Conservation (phyloP, 371 early-diverging fungal species). For the Rhizopus microsporus region DNA sequence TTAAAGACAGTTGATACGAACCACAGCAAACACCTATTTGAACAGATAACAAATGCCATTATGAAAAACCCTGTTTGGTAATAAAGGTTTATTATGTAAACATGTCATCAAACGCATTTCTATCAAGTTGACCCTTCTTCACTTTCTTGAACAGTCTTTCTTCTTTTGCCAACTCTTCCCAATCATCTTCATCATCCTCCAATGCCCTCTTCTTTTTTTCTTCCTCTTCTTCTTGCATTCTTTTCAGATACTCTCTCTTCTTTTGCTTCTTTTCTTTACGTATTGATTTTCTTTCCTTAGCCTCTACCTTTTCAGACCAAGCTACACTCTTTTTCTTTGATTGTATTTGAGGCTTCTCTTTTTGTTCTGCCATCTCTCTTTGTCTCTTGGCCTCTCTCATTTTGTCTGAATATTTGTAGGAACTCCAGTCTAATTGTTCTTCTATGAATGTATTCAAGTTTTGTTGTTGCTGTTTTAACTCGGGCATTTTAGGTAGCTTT, state of each 20-base stretch:
- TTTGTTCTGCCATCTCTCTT: constrained; percentile 55
- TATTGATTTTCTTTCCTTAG: constrained; percentile 63
- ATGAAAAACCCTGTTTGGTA: constrained; percentile 45
- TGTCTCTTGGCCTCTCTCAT: constrained; percentile 77
- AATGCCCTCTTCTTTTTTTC: constrained; percentile 45
- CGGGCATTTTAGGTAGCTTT: constrained; percentile 91
- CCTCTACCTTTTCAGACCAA: constrained; percentile 77
- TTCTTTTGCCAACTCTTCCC: constrained; percentile 50
- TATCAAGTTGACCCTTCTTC: constrained; percentile 49
- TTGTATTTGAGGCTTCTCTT: constrained; percentile 30
- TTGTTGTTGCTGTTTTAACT: constrained; percentile 58
- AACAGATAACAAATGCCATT: constrained; percentile 39
- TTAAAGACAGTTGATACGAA: constrained; percentile 44
- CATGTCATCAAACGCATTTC: constrained; percentile 54
- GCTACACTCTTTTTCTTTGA: constrained; percentile 41
- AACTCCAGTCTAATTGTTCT: constrained; percentile 44
- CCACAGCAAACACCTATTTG: constrained; percentile 34
- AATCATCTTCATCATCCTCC: constrained; percentile 54
- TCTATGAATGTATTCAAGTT: constrained; percentile 4
- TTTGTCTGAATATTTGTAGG: constrained; percentile 69
- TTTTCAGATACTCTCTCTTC: constrained; percentile 58
- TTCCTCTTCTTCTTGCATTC: constrained; percentile 39
- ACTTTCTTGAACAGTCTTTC: constrained; percentile 60
- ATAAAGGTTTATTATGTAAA: constrained; percentile 17
- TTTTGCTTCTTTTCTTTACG: constrained; percentile 71